Conservation (phyloP, 2,329 filamentous ascomycete genomes). For the Pseudocercospora cruenta region DNA sequence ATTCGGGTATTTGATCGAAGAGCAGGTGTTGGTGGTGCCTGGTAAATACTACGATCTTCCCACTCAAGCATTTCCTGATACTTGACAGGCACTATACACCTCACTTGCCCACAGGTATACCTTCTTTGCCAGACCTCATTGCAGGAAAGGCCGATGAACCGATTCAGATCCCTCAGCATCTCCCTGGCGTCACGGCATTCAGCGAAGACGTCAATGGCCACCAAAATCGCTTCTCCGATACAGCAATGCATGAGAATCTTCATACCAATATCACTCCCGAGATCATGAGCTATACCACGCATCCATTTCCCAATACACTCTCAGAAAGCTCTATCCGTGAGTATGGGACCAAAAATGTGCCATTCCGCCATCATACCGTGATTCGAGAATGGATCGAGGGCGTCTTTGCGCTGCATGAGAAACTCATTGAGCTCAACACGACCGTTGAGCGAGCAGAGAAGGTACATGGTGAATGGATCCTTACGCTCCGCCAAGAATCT, state of each 20-base stretch:
- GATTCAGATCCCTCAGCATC: not conserved
- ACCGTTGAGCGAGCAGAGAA: conserved; percentile 11
- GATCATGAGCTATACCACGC: not conserved
- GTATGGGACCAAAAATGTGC: not conserved
- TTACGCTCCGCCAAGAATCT: not conserved
- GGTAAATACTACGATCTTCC: not conserved
- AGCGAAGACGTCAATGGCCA: conserved; percentile 3
- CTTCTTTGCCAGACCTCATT: conserved; percentile 3
- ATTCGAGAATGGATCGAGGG: conserved; percentile 2
- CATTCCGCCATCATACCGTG: not conserved
- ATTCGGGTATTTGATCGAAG: conserved; percentile 9
- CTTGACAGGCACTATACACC: not conserved
- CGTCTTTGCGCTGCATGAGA: conserved; percentile 1
- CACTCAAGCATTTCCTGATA: not conserved
- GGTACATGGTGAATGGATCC: not conserved
- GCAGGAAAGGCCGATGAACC: conserved; percentile 3
- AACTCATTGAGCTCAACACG: not conserved
- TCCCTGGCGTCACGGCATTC: not conserved
- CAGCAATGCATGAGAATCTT: conserved; percentile 1
- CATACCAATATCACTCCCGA: conserved; percentile 2
- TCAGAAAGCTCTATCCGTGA: not conserved
- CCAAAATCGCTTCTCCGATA: conserved; percentile 4
- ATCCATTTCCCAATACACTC: conserved; percentile 1
- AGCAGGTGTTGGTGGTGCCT: conserved; percentile 3
- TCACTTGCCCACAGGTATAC: conserved; percentile 2